Conservation (phyloP, 768 basidiomycete species). For the Pleurotus ostreatus region DNA sequence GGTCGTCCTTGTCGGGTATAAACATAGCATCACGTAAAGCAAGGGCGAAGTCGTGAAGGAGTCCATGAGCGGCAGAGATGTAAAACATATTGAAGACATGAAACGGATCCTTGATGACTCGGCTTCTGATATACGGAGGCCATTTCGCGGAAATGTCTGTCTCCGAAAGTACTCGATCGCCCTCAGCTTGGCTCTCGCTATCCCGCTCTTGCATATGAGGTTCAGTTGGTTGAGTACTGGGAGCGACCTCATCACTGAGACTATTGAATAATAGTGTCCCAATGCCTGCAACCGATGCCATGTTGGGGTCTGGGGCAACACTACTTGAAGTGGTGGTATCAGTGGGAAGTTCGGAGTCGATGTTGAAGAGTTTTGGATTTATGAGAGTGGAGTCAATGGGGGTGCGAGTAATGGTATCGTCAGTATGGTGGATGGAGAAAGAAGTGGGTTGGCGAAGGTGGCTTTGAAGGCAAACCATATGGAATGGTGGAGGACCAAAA, state of each 20-base stretch:
- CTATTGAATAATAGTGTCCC: too few species aligned
- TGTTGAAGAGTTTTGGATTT: background rate
- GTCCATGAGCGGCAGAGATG: slow-evolving; percentile 20
- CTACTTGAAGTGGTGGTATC: too few species aligned
- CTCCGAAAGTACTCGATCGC: background rate
- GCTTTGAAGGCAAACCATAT: slow-evolving; percentile 2
- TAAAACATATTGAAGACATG: slow-evolving; percentile 26
- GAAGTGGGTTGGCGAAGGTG: background rate
- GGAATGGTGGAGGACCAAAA: slow-evolving; percentile 2
- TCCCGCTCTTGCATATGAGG: background rate
- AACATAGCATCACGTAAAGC: slow-evolving; percentile 21
- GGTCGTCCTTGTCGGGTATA: slow-evolving; percentile 19
- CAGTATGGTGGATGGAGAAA: background rate
- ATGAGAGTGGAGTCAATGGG: background rate
- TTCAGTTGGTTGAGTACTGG: too few species aligned
- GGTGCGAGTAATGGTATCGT: background rate
- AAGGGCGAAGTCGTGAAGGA: slow-evolving; percentile 16
- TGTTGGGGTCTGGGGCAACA: too few species aligned
- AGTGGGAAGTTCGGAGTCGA: background rate
- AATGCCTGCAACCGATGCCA: too few species aligned
- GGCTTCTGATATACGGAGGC: slow-evolving; percentile 7
- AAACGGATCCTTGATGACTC: slow-evolving; percentile 25
- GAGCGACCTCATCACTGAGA: too few species aligned
- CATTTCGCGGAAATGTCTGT: background rate
- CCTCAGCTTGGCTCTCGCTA: background rate